Evolutionary conservation across 192 early-diverging fungal species (phyloP), one percentile per base, ranked within the genome.

Genomic region (Coemansia sp.): DNA sequence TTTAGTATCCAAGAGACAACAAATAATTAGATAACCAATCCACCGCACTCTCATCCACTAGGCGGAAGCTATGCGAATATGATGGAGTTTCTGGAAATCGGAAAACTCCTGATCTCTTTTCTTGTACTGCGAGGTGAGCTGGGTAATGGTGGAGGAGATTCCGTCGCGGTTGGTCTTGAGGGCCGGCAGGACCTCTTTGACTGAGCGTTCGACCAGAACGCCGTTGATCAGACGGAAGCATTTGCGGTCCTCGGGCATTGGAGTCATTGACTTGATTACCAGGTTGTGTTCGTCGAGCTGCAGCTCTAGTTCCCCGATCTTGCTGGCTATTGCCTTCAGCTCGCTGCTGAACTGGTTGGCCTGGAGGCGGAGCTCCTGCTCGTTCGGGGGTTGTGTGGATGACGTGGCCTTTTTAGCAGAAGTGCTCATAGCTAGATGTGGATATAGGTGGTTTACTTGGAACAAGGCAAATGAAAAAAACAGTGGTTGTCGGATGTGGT

Each of bases 141-240:
- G 89, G 67, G 88, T 75, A 47, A 96, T 94, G 26, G 94, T 87
- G 41, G 77, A 83, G 26, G 88, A 77, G 71, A 96, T 94, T 18
- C 92, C 93, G 22, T 93, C 91, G 68, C 88, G 86, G 85, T 96
- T 96, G 56, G 87, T 88, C 72, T 90, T 87, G 11, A 99, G 80
- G 8, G 91, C 90, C 21, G 97, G 97, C 39, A 97, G 74, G 8
- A 96, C 94, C 65, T 99, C 95, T 71, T 88, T 86, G 54, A 97
- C 91, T 5, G 95, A 95, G 26, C 95, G 90, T 71, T 99, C 93
- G 21, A 97, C 91, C 37, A 99, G 77, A 10, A 99, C 93, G 48
- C 97, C 97, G 61, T 93, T 92, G 52, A 99, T 90, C 69, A 99
- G 79, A 42, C 95, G 90, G 80, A 93, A 96, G 74, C 95, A 96